These are phyloP conservation scores for Lentinus tigrinus DNA, from an alignment of 768 basidiomycete species.

Conservation along the genomic window DNA sequence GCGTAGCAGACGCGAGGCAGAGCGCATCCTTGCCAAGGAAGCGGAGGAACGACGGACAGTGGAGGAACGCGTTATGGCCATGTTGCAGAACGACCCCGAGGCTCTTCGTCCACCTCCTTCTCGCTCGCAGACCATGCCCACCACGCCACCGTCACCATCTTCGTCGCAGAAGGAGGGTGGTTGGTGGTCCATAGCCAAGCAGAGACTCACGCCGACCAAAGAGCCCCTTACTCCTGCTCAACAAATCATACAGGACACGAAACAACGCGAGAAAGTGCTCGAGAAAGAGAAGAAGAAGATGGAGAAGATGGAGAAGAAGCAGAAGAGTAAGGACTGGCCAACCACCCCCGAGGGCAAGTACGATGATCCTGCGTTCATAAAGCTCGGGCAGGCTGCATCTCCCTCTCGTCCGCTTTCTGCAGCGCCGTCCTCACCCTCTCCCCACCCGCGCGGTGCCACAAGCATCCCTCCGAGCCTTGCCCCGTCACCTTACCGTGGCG, in stretches of 20 bases:
- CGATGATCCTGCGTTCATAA: conserved; percentile 57
- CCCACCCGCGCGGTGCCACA: conserved; percentile 48
- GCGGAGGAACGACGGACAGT: conserved; percentile 58
- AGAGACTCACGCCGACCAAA: conserved; percentile 75
- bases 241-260: conserved; percentile 74
- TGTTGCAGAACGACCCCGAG: conserved; percentile 55
- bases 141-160: conserved; percentile 60
- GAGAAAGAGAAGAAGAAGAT: conserved; percentile 41
- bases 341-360: conserved; percentile 50
- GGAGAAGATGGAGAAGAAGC: conserved; percentile 21
- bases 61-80: conserved; percentile 75
- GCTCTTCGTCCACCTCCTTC: conserved; percentile 55
- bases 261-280: conserved; percentile 60
- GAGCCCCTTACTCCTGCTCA: conserved; percentile 82
- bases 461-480: conserved; percentile 56
- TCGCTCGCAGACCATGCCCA: conserved; percentile 46
- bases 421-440: conserved; percentile 66
- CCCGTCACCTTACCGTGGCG: conserved; percentile 60
- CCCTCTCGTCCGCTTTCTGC: conserved; percentile 48
- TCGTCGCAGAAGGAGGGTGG: conserved; percentile 61
- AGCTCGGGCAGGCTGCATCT: conserved; percentile 46
- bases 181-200: conserved; percentile 80
- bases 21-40: conserved; percentile 70
- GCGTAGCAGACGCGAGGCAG: conserved; percentile 71
- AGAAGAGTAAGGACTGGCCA: conserved; percentile 49